These are phyloP conservation scores for Kodamaea derodonti DNA, from an alignment of 1,139 yeast genomes.

Conservation along the genomic window DNA sequence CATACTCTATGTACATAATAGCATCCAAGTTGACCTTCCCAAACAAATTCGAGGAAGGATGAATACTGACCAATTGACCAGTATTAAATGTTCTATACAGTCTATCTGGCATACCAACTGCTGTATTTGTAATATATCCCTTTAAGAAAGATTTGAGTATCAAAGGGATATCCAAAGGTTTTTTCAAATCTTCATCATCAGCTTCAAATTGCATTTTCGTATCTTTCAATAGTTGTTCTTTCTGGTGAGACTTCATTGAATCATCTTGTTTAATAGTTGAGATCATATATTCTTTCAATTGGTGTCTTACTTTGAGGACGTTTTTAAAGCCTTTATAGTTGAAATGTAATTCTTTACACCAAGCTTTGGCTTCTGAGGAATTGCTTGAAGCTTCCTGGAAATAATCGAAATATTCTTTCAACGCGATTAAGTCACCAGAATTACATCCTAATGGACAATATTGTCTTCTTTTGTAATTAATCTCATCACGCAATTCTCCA, in stretches of 20 bases:
- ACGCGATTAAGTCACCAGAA: conserved; percentile 79
- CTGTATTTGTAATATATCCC: conserved; percentile 84
- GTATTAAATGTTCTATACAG: conserved; percentile 80
- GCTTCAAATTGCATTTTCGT: conserved; percentile 25
- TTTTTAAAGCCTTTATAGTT: conserved; percentile 78
- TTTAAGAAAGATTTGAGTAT: conserved; percentile 73
- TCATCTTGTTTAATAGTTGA: conserved; percentile 41
- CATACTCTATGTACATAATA: conserved; percentile 91
- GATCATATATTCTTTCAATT: conserved; percentile 68
- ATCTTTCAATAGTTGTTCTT: conserved; percentile 24
- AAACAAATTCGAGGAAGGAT: conserved; percentile 87
- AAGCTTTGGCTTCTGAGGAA: conserved; percentile 50
- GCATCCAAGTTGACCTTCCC: conserved; percentile 78
- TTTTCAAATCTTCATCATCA: conserved; percentile 12
- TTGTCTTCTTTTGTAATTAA: conserved; percentile 57
- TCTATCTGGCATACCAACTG: conserved; percentile 93
- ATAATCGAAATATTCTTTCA: conserved; percentile 72
- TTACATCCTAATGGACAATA: conserved; percentile 65
- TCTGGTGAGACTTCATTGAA: conserved; percentile 23
- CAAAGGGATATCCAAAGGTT: conserved; percentile 49
- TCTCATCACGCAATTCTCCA: conserved; percentile 78
- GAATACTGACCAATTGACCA: conserved; percentile 80
- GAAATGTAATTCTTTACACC: conserved; percentile 81
- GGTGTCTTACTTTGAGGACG: conserved; percentile 71
- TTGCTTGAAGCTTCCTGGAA: conserved; percentile 40